Evolutionary conservation across 2,329 filamentous ascomycete species (phyloP).

Genomic region (Verticillium tricorpus): DNA sequence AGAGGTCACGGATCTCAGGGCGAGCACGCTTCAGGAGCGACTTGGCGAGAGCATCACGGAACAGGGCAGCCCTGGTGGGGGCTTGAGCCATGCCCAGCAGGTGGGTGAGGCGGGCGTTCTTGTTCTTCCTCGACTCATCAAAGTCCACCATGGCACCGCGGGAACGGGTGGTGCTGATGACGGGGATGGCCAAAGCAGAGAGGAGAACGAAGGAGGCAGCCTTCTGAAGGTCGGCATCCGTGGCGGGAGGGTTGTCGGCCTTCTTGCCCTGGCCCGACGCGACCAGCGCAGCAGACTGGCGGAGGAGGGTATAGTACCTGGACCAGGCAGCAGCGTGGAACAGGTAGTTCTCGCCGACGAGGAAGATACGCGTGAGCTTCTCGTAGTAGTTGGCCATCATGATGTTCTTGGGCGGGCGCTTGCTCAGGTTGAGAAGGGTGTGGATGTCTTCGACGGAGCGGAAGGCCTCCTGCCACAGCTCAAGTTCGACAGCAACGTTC

Average conservation of each 20-base stretch:
- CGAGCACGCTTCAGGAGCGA: slow-evolving; percentile 87
- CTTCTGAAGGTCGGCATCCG: slow-evolving; percentile 87
- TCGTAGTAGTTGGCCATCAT: slow-evolving; percentile 99
- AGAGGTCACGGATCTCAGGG: slow-evolving; percentile 92
- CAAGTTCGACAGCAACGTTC: slow-evolving; percentile 95
- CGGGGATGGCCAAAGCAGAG: slow-evolving; percentile 93
- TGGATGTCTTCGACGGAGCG: slow-evolving; percentile 98
- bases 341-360: slow-evolving; percentile 98
- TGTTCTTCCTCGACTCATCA: slow-evolving; percentile 96
- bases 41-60: slow-evolving; percentile 95
- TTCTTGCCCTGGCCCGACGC: slow-evolving; percentile 84
- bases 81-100: slow-evolving; percentile 88
- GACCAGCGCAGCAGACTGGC: slow-evolving; percentile 79
- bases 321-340: slow-evolving; percentile 99
- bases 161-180: slow-evolving; percentile 97
- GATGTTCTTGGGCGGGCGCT: slow-evolving; percentile 94
- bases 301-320: slow-evolving; percentile 93
- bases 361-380: slow-evolving; percentile 96
- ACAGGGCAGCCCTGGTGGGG: slow-evolving; percentile 83
- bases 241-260: slow-evolving; percentile 86
- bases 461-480: slow-evolving; percentile 99
- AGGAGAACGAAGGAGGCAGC: slow-evolving; percentile 93
- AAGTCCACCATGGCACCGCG: slow-evolving; percentile 94
- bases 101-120: slow-evolving; percentile 96
- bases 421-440: slow-evolving; percentile 94